Base-by-base conservation (phyloP, 1,284 basidiomycete genomes). In the Ustilago curta region DNA sequence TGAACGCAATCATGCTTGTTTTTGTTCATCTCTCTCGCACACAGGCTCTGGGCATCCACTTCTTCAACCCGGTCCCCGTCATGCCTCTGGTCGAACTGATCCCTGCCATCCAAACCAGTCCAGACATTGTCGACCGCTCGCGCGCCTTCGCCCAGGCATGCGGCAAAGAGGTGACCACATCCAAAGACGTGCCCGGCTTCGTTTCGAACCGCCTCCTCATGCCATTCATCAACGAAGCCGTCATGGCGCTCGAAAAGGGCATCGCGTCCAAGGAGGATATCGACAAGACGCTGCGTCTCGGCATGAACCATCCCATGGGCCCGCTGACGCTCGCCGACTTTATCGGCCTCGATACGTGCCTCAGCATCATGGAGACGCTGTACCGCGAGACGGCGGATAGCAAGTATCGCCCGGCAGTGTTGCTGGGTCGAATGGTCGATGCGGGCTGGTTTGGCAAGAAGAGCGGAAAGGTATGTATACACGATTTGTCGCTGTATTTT, bases 291-390 rank as follows among this genome's bases (percentile, higher is more conserved):
- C 89, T 98, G 59, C 91, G 91, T 80, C 88, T 97, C 18, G 96
- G 95, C 50, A 97, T 97, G 94, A 92, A 91, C 70, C 95, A 97
- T 83, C 95, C 95, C 1, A 97, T 97, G 93, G 95, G 95, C 16
- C 84, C 84, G 2, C 66, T 86, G 16, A 67, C 61, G 8, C 66
- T 86, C 25, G 85, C 85, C 7, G 82, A 83, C 79, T 94, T 93
- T 86, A 96, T 97, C 76, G 94, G 94, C 32, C 90, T 96, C 35
- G 90, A 93, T 83, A 95, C 93, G 0, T 88, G 97, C 16, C 32
- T 70, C 32, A 78, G 65, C 40, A 82, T 83, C 68, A 79, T 78
- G 76, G 70, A 82, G 56, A 77, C 76, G n/a, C 56, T 83, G 9
- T 70, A 77, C 62, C 54, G 71, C 16, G 95, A 95, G 68, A 96